Percentiles rank a stretch among this genome's conserved stretches.
phyloP scores from a whole-genome alignment of 352 stramenopile species.

The Globisporangium emineosum region DNA sequence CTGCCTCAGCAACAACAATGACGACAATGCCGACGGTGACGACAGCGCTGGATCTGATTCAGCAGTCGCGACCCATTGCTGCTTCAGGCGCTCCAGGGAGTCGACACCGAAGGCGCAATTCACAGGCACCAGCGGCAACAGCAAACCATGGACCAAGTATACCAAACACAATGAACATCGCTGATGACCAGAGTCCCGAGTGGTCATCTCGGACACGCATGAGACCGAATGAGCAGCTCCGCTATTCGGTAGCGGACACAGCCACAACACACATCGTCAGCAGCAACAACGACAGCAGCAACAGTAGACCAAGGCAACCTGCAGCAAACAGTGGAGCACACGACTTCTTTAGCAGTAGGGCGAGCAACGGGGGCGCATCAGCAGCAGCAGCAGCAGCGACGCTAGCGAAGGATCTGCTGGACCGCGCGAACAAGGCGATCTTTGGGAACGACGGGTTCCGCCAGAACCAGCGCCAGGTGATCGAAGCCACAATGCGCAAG shows the following conservation, averaged over 20 bases:
- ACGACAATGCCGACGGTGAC: constrained; percentile 19
- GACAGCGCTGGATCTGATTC: constrained; percentile 46
- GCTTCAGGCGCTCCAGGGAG: constrained; percentile 13
- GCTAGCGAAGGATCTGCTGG: constrained; percentile 29
- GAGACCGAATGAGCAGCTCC: background rate
- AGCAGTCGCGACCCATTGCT: constrained; percentile 19
- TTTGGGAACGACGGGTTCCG: constrained; percentile 86
- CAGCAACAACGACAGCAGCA: background rate
- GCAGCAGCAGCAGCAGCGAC: background rate
- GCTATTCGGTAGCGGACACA: background rate
- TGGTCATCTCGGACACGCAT: constrained; percentile 11
- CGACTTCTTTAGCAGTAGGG: constrained; percentile 5
- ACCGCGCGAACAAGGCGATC: constrained; percentile 54
- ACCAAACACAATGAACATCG: background rate
- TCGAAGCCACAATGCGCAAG: constrained; percentile 88
- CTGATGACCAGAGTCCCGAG: background rate
- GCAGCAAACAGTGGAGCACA: background rate
- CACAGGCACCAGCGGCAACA: background rate
- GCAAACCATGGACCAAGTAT: background rate
- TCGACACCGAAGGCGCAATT: constrained; percentile 3
- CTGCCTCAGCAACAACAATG: background rate
- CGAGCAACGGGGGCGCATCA: background rate
- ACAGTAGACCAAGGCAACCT: background rate
- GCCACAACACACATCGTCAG: background rate
- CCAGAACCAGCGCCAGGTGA: constrained; percentile 89